Evolutionary conservation across 345 rosid species (phyloP), one percentile per base, ranked within the genome.

Genomic region (Dimocarpus longan): DNA sequence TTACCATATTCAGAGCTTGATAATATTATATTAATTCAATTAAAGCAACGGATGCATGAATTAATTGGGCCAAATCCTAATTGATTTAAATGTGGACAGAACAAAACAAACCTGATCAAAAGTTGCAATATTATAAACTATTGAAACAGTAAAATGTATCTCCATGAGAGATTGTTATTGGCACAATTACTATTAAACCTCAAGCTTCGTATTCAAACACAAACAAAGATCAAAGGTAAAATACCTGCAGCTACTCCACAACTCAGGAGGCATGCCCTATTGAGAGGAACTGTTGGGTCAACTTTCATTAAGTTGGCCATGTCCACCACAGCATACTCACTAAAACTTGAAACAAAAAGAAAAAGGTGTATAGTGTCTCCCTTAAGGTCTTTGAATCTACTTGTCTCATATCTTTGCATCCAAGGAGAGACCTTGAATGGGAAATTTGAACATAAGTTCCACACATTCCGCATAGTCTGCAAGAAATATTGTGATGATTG

Each of bases 231-330:
- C 5, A 46, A 7, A 11, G 52, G 37, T 32, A 26, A 54, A 39
- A 60, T 86, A 90, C 98, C 98, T 63, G 98, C 92, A 32, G 98
- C 88, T 44, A 95, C 86, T 78, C 98, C 97, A 19, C 98, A 95
- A 59, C 98, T 87, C 18, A 95, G 90, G 75, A 95, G 98, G 80
- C 97, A 92, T 28, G 98, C 98, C 78, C 74, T 89, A 43, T 80
- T 86, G 32, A 97, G 97, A 71, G 97, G 93, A 70, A 89, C 60
- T 10, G 87, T 71, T 63, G 89, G 85, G 78, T 93, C 95, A 26
- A 92, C 83, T 86, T 91, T 93, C 1, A 86, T 87, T 5, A 95
- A 64, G 75, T 95, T 87, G 18, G 92, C 88, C 24, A 82, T 71
- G 82, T 95, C 94, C 4, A 95, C 86, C n/a, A 92, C 98, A 0